Evolutionary conservation across 305 asterid species (phyloP), one percentile per base, ranked within the genome.

Genomic region (Caryopteris hybrid): DNA sequence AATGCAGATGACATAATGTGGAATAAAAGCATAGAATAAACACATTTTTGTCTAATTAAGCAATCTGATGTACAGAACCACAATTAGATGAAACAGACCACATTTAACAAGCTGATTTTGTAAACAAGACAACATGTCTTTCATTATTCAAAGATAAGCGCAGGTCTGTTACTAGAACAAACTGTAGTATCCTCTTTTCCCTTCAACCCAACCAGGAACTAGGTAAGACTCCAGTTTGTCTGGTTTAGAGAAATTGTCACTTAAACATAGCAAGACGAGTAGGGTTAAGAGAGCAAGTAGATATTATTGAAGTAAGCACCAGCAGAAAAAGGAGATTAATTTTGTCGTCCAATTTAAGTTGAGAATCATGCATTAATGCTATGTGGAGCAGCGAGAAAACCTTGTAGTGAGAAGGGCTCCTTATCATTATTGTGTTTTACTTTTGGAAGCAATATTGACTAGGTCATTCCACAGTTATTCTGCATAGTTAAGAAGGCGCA

Each of bases 391-490:
- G 57, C 63, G 39, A 17, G 8, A 64, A n/a, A n/a, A n/a, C n/a
- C n/a, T n/a, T n/a, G n/a, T n/a, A n/a, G n/a, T n/a, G n/a, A n/a
- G n/a, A n/a, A n/a, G n/a, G 58, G 56, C 62, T 46, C 53, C 54
- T 53, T 22, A 38, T 27, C 9, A 58, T 22, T 60, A 59, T 56
- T 57, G 46, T 18, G 8, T 18, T 11, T 73, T 56, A 14, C 16
- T 52, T 55, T 4, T 27, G 43, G 6, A 38, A 38, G 9, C 34
- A 46, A 65, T 22, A 36, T 72, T 48, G 56, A 64, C 64, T 3
- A 68, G 48, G 50, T 22, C 21, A 22, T 52, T 42, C 16, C 43
- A 55, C 55, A 66, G 57, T 73, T 66, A 61, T 22, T 61, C 47
- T 34, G 53, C 25, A 36, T 42, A 43, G 31, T 70, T 57, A 31